Percentiles rank a stretch among this genome's conserved stretches.
These are phyloP conservation scores for Besnoitia besnoiti DNA, from an alignment of 169 alveolate species.

Conservation along the genomic window DNA sequence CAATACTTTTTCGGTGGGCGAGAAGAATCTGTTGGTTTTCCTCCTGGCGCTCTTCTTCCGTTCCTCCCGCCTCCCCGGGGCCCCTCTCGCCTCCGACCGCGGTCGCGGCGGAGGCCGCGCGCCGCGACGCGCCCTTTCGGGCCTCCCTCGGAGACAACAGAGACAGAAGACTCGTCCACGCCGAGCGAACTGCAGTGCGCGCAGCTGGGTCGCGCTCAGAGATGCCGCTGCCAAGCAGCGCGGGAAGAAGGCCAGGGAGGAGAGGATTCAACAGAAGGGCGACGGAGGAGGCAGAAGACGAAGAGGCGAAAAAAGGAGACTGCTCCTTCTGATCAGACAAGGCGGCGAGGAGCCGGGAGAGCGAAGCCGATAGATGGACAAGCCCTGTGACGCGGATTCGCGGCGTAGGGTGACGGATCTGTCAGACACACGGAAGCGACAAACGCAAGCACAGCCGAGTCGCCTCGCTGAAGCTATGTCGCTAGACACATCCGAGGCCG, in stretches of 20 bases:
- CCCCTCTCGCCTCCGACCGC: neutral
- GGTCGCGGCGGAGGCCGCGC: neutral
- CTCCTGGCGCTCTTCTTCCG: neutral
- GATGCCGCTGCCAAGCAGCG: constrained; percentile 19
- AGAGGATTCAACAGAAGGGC: neutral
- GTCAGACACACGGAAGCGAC: neutral
- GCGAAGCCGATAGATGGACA: constrained; percentile 22
- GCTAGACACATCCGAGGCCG: too few relatives aligned
- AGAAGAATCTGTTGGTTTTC: neutral
- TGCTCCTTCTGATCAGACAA: neutral
- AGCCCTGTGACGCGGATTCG: constrained; percentile 19
- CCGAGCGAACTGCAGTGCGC: neutral
- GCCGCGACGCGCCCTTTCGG: neutral
- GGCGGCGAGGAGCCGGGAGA: neutral
- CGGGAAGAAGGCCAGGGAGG: constrained; percentile 8
- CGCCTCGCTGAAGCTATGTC: too few relatives aligned
- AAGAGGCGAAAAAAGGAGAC: neutral
- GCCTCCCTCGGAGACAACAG: neutral
- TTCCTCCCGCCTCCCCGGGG: neutral
- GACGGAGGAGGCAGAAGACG: neutral
- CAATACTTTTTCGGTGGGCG: neutral
- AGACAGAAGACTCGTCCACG: constrained; percentile 25
- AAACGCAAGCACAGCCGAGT: neutral
- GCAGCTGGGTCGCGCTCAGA: neutral
- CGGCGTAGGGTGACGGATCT: constrained; percentile 31